Evolutionary conservation across 768 basidiomycete genomes (phyloP).

Genomic region (Lactarius quietus): DNA sequence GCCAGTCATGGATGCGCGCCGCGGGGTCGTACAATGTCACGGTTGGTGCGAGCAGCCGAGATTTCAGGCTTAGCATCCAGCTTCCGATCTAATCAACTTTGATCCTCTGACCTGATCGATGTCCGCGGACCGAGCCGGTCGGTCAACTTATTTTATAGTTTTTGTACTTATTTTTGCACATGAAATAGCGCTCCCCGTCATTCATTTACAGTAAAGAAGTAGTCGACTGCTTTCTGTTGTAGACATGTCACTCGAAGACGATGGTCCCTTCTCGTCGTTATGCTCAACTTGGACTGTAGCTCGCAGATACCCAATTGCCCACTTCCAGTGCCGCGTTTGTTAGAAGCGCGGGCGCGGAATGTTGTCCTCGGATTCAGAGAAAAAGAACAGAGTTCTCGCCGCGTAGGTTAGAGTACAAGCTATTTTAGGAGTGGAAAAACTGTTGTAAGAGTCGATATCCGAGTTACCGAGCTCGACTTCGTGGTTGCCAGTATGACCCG

Average conservation of each 20-base stretch:
- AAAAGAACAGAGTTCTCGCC: neutral
- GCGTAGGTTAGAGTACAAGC: neutral
- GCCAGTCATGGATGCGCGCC: constrained; percentile 36
- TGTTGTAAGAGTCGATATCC: neutral
- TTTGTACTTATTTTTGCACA: neutral
- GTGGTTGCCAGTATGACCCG: too few relatives aligned
- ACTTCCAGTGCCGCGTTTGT: too few relatives aligned
- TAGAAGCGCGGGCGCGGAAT: neutral
- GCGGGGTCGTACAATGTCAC: constrained; percentile 32
- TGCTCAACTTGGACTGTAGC: neutral
- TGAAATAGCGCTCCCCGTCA: neutral
- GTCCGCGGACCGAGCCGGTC: neutral
- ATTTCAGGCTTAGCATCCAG: constrained; percentile 14
- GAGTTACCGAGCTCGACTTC: neutral
- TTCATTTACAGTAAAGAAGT: neutral
- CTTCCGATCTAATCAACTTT: constrained; percentile 9
- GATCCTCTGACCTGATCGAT: neutral
- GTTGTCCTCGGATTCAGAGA: neutral
- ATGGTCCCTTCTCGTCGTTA: neutral
- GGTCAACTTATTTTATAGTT: neutral
- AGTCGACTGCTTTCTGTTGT: neutral
- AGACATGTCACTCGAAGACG: neutral
- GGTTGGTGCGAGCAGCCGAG: constrained; percentile 31
- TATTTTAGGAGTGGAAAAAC: neutral
- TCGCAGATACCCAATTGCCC: neutral